These are phyloP conservation scores for Naumovozyma castellii DNA, from an alignment of 805 yeast species.

Conservation along the genomic window DNA sequence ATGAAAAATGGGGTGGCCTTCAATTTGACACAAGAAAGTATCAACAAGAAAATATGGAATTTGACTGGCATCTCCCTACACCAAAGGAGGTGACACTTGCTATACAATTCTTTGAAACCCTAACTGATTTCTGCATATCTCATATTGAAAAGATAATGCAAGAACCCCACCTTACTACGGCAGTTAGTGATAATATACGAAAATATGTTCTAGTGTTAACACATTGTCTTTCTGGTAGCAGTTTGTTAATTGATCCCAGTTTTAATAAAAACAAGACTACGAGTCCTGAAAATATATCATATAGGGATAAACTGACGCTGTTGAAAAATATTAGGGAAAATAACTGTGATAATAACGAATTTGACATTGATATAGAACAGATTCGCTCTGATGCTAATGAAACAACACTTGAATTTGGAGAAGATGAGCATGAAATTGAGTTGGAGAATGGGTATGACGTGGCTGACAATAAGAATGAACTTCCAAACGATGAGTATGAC, in stretches of 20 bases:
- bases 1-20: slow-evolving; percentile 65
- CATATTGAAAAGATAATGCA: slow-evolving; percentile 33
- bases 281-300: slow-evolving; percentile 6
- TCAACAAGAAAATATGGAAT: slow-evolving; percentile 37
- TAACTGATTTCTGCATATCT: slow-evolving; percentile 36
- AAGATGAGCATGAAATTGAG: slow-evolving; percentile 1
- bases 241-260: slow-evolving; percentile 66
- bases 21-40: slow-evolving; percentile 50
- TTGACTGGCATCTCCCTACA: slow-evolving; percentile 71
- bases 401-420: slow-evolving; percentile 5
- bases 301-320: slow-evolving; percentile 7
- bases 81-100: slow-evolving; percentile 50
- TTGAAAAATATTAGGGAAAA: slow-evolving; percentile 32
- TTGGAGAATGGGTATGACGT: slow-evolving; percentile 22
- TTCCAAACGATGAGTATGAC: slow-evolving; percentile 11
- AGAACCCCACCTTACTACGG: slow-evolving; percentile 10
- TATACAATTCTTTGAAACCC: slow-evolving; percentile 43
- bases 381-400: slow-evolving; percentile 24
- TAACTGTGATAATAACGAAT: slow-evolving; percentile 28
- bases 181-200: slow-evolving; percentile 41
- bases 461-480: slow-evolving; percentile 17
- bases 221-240: slow-evolving; percentile 56
- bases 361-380: slow-evolving; percentile 33
- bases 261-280: slow-evolving; percentile 32
- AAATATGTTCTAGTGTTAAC: slow-evolving; percentile 49